These are phyloP conservation scores for Venturia asperata DNA, from an alignment of 2,329 filamentous ascomycete genomes.

Conservation along the genomic window DNA sequence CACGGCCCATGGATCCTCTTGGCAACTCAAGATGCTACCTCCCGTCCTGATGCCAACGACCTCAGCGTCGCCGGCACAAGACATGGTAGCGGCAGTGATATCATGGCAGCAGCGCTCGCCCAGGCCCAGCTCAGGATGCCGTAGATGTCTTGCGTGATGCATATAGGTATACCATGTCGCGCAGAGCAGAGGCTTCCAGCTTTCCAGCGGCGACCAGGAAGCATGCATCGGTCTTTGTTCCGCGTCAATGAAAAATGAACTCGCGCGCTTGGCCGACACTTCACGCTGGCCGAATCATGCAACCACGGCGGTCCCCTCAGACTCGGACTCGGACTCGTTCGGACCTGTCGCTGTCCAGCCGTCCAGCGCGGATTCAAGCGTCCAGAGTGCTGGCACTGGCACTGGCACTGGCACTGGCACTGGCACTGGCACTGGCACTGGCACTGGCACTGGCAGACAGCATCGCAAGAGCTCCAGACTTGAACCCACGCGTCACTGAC, in stretches of 20 bases:
- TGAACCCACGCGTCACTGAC: too few relatives aligned
- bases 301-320: conserved; percentile 1
- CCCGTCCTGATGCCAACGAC: not conserved
- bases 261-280: not conserved
- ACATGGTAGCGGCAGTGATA: not conserved
- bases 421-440: too few relatives aligned
- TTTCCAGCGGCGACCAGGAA: not conserved
- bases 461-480: too few relatives aligned
- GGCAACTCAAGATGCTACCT: not conserved
- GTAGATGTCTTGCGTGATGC: not conserved
- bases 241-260: not conserved
- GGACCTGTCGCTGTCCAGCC: too few relatives aligned
- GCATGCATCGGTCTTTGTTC: conserved; percentile 2
- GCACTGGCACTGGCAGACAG: too few relatives aligned
- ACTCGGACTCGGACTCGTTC: too few relatives aligned
- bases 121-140: not conserved
- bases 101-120: not conserved
- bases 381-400: too few relatives aligned
- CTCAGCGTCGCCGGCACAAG: not conserved
- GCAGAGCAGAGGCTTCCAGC: not conserved
- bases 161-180: too few relatives aligned
- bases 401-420: too few relatives aligned
- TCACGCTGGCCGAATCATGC: conserved; percentile 9
- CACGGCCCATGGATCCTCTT: conserved; percentile 1
- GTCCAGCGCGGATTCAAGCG: too few relatives aligned